Conservation (phyloP, 2,329 filamentous ascomycete species). For the Pestalotiopsis sp. region DNA sequence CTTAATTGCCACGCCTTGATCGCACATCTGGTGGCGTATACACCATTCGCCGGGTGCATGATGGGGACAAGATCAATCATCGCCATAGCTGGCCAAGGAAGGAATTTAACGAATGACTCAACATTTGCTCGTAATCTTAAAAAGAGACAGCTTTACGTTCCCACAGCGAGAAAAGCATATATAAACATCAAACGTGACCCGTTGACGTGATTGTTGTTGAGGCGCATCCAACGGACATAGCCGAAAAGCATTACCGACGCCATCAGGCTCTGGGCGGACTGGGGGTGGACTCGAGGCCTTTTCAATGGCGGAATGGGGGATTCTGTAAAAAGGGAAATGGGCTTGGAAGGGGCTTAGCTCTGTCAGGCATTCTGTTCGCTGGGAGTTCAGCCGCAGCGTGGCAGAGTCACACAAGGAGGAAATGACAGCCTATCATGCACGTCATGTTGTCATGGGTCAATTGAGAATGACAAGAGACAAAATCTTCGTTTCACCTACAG, state of each 20-base stretch:
- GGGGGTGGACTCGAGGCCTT: neutral
- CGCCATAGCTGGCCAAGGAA: neutral
- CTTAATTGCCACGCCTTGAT: conserved; percentile 1
- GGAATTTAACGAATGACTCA: too few relatives aligned
- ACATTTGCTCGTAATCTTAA: too few relatives aligned
- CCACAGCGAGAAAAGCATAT: neutral
- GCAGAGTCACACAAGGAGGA: neutral
- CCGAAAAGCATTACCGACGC: neutral
- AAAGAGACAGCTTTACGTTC: too few relatives aligned
- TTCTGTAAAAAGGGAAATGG: neutral
- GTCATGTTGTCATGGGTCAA: too few relatives aligned
- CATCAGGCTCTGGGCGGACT: neutral
- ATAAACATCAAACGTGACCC: neutral
- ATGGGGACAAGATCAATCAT: neutral
- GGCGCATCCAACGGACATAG: too few relatives aligned
- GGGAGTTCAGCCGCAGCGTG: neutral
- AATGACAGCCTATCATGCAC: too few relatives aligned
- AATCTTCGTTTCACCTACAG: too few relatives aligned
- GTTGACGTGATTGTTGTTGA: too few relatives aligned
- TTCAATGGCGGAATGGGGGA: neutral
- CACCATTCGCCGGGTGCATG: neutral
- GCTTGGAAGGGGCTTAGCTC: neutral
- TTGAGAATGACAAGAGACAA: too few relatives aligned
- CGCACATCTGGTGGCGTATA: neutral
- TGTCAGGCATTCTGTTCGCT: neutral